Evolutionary conservation across 495 filamentous ascomycete genomes (phyloP).

Genomic region (Rhypophila decipiens): DNA sequence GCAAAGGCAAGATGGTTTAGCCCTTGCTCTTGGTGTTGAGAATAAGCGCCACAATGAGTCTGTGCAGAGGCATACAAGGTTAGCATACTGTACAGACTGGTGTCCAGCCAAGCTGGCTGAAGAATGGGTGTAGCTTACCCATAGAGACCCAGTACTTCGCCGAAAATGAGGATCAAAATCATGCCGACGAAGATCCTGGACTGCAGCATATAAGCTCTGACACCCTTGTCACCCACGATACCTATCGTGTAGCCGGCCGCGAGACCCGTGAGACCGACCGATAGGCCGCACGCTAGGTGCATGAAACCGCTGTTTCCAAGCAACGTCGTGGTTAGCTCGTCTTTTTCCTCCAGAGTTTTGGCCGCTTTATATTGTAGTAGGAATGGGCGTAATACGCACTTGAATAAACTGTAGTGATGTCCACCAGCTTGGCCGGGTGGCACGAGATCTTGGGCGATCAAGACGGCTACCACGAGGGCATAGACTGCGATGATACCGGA

Average conservation of each 20-base stretch:
- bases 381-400: too few relatives aligned
- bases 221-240: slow-evolving; percentile 88
- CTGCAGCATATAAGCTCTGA: slow-evolving; percentile 92
- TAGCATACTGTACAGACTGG: too few relatives aligned
- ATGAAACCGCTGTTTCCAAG: slow-evolving; percentile 69
- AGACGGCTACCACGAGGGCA: slow-evolving; percentile 88
- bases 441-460: slow-evolving; percentile 79
- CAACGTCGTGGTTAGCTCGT: too few relatives aligned
- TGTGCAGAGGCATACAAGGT: slow-evolving; percentile 11
- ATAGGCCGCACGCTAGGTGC: slow-evolving; percentile 86
- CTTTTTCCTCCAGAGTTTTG: neutral
- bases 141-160: slow-evolving; percentile 94
- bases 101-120: too few relatives aligned
- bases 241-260: slow-evolving; percentile 98
- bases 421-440: slow-evolving; percentile 49
- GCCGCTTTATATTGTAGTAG: too few relatives aligned
- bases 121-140: slow-evolving; percentile 79
- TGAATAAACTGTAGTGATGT: slow-evolving; percentile 71
- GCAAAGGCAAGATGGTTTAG: slow-evolving; percentile 16
- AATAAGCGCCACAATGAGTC: slow-evolving; percentile 45
- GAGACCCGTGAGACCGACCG: slow-evolving; percentile 83
- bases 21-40: slow-evolving; percentile 51
- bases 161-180: slow-evolving; percentile 98
- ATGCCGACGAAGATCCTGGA: slow-evolving; percentile 95
- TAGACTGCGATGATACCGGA: slow-evolving; percentile 99